These are phyloP conservation scores for bread wheat (Triticum aestivum) DNA, from an alignment of 176 grass and related monocot genomes.

Conservation along the genomic window DNA sequence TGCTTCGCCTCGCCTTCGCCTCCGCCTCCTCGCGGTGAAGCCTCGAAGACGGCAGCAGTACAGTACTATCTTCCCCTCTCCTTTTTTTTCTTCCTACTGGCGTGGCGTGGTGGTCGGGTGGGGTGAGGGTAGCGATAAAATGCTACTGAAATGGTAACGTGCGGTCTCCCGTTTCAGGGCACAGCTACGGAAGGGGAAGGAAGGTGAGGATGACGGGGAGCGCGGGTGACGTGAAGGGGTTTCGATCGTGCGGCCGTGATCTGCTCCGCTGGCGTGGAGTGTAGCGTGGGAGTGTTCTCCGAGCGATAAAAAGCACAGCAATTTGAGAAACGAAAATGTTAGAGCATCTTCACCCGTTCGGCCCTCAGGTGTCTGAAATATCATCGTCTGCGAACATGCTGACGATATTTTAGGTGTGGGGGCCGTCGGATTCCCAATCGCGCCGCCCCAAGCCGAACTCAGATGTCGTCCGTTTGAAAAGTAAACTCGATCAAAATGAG, in stretches of 20 bases:
- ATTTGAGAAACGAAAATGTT: too few relatives aligned
- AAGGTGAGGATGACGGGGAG: background rate
- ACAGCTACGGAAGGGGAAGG: background rate
- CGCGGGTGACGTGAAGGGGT: background rate
- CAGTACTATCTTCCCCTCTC: background rate
- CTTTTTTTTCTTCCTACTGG: background rate
- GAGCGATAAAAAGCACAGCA: too few relatives aligned
- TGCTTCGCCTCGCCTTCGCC: slow-evolving; percentile 19
- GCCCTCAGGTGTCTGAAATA: too few relatives aligned
- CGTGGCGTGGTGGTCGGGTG: background rate
- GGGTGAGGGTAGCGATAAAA: background rate
- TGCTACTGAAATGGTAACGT: background rate
- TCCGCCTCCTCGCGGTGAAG: background rate
- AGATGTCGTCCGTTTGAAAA: too few relatives aligned
- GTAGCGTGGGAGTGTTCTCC: too few relatives aligned
- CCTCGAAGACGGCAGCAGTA: background rate
- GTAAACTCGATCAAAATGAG: too few relatives aligned
- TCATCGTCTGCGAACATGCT: too few relatives aligned
- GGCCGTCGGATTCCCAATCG: too few relatives aligned
- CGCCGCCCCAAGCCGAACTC: too few relatives aligned
- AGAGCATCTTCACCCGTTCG: too few relatives aligned
- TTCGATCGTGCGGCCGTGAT: background rate
- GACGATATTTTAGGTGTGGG: too few relatives aligned
- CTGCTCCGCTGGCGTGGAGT: background rate
- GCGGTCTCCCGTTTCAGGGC: slow-evolving; percentile 14